Evolutionary conservation across 2,329 filamentous ascomycete genomes (phyloP).

Genomic region (Pestalotiopsis sp.): DNA sequence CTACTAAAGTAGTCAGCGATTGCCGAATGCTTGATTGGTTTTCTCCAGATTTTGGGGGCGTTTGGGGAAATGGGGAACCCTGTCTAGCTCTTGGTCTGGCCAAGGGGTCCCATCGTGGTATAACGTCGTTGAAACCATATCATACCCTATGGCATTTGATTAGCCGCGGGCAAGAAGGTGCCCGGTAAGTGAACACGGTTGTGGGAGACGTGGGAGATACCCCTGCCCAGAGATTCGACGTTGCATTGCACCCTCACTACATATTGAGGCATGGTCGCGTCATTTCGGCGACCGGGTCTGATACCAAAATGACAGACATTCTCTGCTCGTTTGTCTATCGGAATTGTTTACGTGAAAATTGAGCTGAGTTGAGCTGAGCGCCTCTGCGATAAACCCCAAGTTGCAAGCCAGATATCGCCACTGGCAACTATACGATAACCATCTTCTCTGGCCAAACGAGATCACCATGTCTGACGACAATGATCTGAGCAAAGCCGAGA

Average conservation of each 20-base stretch:
- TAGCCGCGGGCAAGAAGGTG: background rate
- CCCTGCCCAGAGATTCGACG: background rate
- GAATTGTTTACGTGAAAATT: too few relatives aligned
- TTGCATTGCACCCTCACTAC: background rate
- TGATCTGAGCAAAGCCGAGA: background rate
- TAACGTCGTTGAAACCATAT: background rate
- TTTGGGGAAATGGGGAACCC: background rate
- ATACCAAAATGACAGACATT: background rate
- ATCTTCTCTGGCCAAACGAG: background rate
- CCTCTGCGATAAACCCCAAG: too few relatives aligned
- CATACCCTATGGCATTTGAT: background rate
- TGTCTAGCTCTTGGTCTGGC: background rate
- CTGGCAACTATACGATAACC: background rate
- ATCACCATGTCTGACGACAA: background rate
- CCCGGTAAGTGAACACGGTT: background rate
- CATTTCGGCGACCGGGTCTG: background rate
- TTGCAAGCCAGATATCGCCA: background rate
- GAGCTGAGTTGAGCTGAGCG: too few relatives aligned
- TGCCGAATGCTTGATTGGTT: background rate
- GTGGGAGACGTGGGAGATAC: background rate
- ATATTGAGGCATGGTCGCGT: background rate
- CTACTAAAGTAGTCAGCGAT: background rate
- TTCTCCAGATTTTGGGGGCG: background rate
- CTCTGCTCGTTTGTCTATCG: background rate
- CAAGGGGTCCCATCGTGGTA: background rate